A percentile compares a stretch with the other conserved stretches of the same genome.
These are phyloP conservation scores for Hygrophoropsis aurantiaca DNA, from an alignment of 768 basidiomycete species.

Conservation along the genomic window DNA sequence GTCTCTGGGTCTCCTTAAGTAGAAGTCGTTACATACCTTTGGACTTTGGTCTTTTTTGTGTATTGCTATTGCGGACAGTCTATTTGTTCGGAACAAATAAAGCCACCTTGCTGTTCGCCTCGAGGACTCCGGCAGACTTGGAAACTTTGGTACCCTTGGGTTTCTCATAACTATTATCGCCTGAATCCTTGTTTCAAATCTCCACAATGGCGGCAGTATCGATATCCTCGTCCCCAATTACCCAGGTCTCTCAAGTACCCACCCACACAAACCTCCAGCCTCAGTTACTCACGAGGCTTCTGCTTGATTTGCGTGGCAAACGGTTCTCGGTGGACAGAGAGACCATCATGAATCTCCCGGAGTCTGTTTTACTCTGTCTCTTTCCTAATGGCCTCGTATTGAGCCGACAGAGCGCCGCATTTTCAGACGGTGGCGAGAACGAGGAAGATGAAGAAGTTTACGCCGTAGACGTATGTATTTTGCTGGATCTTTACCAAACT, in stretches of 20 bases:
- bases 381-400: constrained; percentile 97
- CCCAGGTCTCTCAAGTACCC: constrained; percentile 53
- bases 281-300: constrained; percentile 83
- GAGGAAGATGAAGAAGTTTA: constrained; percentile 91
- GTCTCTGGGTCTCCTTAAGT: too few species aligned
- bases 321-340: constrained; percentile 96
- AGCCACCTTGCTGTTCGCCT: constrained; percentile 21
- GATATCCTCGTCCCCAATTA: constrained; percentile 55
- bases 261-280: constrained; percentile 76
- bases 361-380: constrained; percentile 92
- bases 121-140: constrained; percentile 26
- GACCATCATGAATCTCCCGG: constrained; percentile 97
- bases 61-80: too few species aligned
- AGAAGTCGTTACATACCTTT: too few species aligned
- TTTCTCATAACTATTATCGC: constrained; percentile 8
- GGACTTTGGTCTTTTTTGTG: too few species aligned
- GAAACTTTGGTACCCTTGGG: constrained; percentile 15
- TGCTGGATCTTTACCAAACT: constrained; percentile 4
- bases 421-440: constrained; percentile 71
- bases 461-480: constrained; percentile 84
- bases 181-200: constrained; percentile 14
- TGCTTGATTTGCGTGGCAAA: constrained; percentile 87
- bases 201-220: constrained; percentile 37
- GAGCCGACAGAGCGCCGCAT: constrained; percentile 77
- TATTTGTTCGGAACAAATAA: constrained; percentile 32